Evolutionary conservation across 352 stramenopile species (phyloP).

Genomic region (Phytophthora rubi): DNA sequence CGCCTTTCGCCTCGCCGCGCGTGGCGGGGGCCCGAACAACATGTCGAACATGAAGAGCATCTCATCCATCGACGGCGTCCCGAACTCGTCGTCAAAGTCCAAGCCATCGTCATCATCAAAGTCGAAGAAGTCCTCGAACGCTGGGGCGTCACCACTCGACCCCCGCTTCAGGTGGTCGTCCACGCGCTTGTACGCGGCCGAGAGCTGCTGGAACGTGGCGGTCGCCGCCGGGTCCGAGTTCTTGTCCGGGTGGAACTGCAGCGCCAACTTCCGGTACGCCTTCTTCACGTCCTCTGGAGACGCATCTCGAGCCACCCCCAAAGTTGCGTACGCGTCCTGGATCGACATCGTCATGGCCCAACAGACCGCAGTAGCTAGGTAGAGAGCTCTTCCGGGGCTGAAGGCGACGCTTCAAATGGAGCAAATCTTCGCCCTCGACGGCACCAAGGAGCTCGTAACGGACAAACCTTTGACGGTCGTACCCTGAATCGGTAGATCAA

Average conservation of each 20-base stretch:
- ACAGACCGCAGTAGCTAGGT: too few relatives aligned
- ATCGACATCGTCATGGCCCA: slow-evolving; percentile 50
- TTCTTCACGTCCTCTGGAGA: slow-evolving; percentile 56
- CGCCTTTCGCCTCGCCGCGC: background rate
- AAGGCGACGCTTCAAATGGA: too few relatives aligned
- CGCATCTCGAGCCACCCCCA: slow-evolving; percentile 52
- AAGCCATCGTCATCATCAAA: slow-evolving; percentile 12
- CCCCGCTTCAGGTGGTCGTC: slow-evolving; percentile 55
- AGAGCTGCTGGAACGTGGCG: slow-evolving; percentile 73
- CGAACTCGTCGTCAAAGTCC: slow-evolving; percentile 36
- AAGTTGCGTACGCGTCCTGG: slow-evolving; percentile 48
- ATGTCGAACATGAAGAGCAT: slow-evolving; percentile 86
- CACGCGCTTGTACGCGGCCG: slow-evolving; percentile 72
- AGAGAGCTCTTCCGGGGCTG: too few relatives aligned
- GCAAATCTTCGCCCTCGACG: too few relatives aligned
- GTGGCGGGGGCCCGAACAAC: slow-evolving; percentile 47
- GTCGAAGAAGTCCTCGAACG: slow-evolving; percentile 14
- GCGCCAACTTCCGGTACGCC: slow-evolving; percentile 49
- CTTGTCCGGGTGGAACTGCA: slow-evolving; percentile 76
- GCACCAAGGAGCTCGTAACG: too few relatives aligned
- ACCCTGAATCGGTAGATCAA: too few relatives aligned
- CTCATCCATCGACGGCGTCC: slow-evolving; percentile 60
- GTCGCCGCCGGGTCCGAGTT: slow-evolving; percentile 66
- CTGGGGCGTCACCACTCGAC: slow-evolving; percentile 11
- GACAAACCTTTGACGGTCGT: too few relatives aligned